Base-by-base conservation (phyloP, 257 asterid species). In the Salvia rosmarinus region DNA sequence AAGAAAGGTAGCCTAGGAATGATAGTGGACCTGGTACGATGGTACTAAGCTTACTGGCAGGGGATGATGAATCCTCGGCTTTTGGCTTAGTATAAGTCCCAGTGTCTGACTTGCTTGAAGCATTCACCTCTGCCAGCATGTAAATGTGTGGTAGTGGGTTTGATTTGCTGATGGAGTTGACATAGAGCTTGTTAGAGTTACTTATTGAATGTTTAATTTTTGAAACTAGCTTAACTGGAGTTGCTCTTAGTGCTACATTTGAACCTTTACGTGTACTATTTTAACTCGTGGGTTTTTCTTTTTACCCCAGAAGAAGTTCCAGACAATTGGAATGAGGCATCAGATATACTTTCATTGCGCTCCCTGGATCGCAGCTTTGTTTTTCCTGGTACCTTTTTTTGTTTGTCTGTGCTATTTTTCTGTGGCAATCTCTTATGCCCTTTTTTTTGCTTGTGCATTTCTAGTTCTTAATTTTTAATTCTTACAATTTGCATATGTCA, bases 331-430 rank as follows among this genome's bases (percentile, higher is more conserved):
- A 83, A 71, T 19, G 99, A 91, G 66, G 85, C 95, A 63, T 85
- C 92, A 28, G 95, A 94, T 83, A 85, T 89, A 60, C 80, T 67
- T 65, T 87, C 96, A 51, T 80, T 94, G 77, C 82, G 82, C 66
- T 72, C 93, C 54, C 76, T 89, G 81, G 96, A 94, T 77, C 96
- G 99, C 66, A 74, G 77, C 87, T 94, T 94, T 85, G 90, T 94
- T 75, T 89, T 94, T 74, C 96, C 97, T 32, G 99, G 99, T 94
- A 86, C 64, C 69, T 72, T 13, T 73, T 76, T 75, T 52, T 64
- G 65, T 72, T 13, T 32, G 23, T 54, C 16, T 21, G 30, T 25
- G 57, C 28, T 14, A 9, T 46, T 63, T 20, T 17, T 35, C 59
- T 9, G 6, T 4, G 21, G 25, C 62, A 39, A 40, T 50, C 35